A percentile compares a stretch with the other conserved stretches of the same genome.
phyloP scores from a whole-genome alignment of 2,329 filamentous ascomycete species.

The Sphaerulina populicola region DNA sequence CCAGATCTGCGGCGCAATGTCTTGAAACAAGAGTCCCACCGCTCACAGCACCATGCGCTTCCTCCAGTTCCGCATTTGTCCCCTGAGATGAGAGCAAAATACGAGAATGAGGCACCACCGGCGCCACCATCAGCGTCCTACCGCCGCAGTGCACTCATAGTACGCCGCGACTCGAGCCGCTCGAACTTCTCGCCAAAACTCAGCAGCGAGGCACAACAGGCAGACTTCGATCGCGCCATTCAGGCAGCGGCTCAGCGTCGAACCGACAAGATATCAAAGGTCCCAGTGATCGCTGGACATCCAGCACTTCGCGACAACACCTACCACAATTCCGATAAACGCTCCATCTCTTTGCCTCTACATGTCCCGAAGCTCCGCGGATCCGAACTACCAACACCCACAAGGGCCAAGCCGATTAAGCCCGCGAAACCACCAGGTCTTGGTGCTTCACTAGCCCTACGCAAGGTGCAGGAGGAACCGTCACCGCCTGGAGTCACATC shows the following conservation, averaged over 20 bases:
- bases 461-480: constrained; percentile 4
- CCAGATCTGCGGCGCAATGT: constrained; percentile 2
- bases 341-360: not conserved
- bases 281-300: not conserved
- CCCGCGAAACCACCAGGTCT: constrained; percentile 1
- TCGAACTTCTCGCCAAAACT: constrained; percentile 3
- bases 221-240: constrained; percentile 2
- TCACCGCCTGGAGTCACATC: constrained; percentile 1
- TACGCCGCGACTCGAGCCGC: not conserved
- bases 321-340: not conserved
- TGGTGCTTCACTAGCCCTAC: constrained; percentile 1
- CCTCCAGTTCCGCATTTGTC: not conserved
- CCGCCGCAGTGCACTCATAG: constrained; percentile 1
- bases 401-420: constrained; percentile 5
- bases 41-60: not conserved
- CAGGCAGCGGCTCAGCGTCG: constrained; percentile 6
- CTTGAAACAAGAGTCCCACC: not conserved
- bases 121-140: not conserved
- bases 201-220: constrained; percentile 1
- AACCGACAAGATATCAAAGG: constrained; percentile 2
- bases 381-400: constrained; percentile 10
- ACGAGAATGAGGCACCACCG: not conserved
- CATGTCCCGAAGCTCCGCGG: not conserved
- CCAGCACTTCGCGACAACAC: constrained; percentile 6
- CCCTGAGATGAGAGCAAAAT: constrained; percentile 1